phyloP scores from a whole-genome alignment of 1,139 yeast genomes.

The Debaryomyces sp. region DNA sequence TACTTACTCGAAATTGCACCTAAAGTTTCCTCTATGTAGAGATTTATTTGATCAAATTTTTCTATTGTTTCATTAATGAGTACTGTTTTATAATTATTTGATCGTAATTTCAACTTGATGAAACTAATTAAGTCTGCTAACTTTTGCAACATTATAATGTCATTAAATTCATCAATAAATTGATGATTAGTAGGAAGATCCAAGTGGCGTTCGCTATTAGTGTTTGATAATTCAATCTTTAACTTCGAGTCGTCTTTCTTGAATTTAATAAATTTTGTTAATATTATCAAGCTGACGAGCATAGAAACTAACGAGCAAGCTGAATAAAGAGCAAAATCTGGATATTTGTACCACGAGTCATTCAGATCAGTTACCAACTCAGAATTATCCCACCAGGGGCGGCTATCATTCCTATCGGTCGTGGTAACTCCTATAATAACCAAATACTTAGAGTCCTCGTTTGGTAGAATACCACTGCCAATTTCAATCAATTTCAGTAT shows the following conservation, averaged over 20 bases:
- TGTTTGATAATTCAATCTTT: slow-evolving; percentile 11
- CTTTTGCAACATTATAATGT: slow-evolving; percentile 15
- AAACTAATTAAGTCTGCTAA: slow-evolving; percentile 21
- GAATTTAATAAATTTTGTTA: slow-evolving; percentile 26
- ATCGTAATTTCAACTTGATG: slow-evolving; percentile 20
- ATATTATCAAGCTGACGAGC: slow-evolving; percentile 29
- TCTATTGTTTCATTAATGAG: slow-evolving; percentile 18
- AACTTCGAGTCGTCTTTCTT: slow-evolving; percentile 9
- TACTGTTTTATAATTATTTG: slow-evolving; percentile 13
- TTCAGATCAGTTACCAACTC: slow-evolving; percentile 20
- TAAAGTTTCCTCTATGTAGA: slow-evolving; percentile 23
- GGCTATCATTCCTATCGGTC: slow-evolving; percentile 5
- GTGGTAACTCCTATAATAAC: slow-evolving; percentile 11
- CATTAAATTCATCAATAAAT: slow-evolving; percentile 16
- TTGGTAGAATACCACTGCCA: slow-evolving; percentile 18
- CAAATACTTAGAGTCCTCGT: slow-evolving; percentile 8
- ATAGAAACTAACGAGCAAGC: slow-evolving; percentile 28
- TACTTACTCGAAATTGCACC: slow-evolving; percentile 6
- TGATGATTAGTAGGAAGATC: slow-evolving; percentile 9
- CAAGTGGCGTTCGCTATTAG: slow-evolving; percentile 7
- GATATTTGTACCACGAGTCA: slow-evolving; percentile 47
- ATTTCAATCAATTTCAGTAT: slow-evolving; percentile 27
- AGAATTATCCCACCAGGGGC: slow-evolving; percentile 29
- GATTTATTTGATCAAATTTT: slow-evolving; percentile 23
- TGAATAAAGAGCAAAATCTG: slow-evolving; percentile 29